phyloP scores from a whole-genome alignment of 805 yeast genomes.

The Maudiozyma turicensis region DNA sequence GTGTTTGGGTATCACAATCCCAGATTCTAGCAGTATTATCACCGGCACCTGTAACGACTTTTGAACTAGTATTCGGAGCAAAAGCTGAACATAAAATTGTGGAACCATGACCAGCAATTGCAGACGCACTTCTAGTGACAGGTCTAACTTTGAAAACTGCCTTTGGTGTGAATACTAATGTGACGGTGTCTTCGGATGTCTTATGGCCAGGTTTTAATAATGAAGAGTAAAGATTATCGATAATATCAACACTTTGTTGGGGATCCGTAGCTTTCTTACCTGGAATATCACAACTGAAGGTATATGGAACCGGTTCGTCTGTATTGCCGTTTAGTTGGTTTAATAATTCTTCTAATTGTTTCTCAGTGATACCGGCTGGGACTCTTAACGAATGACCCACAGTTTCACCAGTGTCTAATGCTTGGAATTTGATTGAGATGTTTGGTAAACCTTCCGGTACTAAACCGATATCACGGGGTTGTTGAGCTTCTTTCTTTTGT shows the following conservation, averaged over 20 bases:
- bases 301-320: constrained; percentile 85
- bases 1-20: constrained; percentile 95
- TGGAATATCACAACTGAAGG: constrained; percentile 57
- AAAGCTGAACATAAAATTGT: constrained; percentile 87
- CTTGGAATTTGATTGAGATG: constrained; percentile 81
- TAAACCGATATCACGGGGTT: constrained; percentile 62
- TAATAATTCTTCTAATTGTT: constrained; percentile 78
- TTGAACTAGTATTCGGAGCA: constrained; percentile 79
- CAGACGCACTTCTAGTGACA: constrained; percentile 81
- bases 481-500: constrained; percentile 75
- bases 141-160: constrained; percentile 91
- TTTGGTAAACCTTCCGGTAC: constrained; percentile 76
- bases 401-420: constrained; percentile 83
- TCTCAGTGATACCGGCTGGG: constrained; percentile 79
- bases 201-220: constrained; percentile 78
- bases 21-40: constrained; percentile 92
- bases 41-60: constrained; percentile 93
- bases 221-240: constrained; percentile 66
- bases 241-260: constrained; percentile 50
- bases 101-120: constrained; percentile 92
- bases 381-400: constrained; percentile 81
- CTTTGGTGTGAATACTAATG: constrained; percentile 85
- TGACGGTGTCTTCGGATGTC: constrained; percentile 87
- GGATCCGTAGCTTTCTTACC: constrained; percentile 34
- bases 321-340: constrained; percentile 62